Percentiles rank a stretch among this genome's conserved stretches.
These are phyloP conservation scores for Penicillium sp. DNA, from an alignment of 2,329 filamentous ascomycete species.

Conservation along the genomic window DNA sequence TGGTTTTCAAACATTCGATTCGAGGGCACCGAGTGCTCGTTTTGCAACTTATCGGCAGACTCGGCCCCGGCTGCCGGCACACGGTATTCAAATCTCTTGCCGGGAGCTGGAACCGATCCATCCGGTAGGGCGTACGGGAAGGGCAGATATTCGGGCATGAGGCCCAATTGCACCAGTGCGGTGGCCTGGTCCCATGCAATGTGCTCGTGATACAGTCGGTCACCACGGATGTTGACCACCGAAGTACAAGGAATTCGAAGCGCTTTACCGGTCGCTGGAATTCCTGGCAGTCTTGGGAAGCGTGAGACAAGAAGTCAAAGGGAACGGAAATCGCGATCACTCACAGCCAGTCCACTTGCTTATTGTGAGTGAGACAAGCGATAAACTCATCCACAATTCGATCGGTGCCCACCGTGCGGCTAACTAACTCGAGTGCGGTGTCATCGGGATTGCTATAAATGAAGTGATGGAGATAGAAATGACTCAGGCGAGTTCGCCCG, in stretches of 20 bases:
- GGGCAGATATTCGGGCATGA: slow-evolving; percentile 63
- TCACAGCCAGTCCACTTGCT: slow-evolving; percentile 67
- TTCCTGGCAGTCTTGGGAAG: slow-evolving; percentile 51
- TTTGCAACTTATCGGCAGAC: slow-evolving; percentile 51
- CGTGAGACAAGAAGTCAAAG: not conserved
- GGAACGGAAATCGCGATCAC: slow-evolving; percentile 24
- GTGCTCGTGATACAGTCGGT: slow-evolving; percentile 68
- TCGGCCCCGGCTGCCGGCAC: slow-evolving; percentile 62
- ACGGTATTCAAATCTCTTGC: slow-evolving; percentile 55
- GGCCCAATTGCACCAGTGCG: slow-evolving; percentile 59
- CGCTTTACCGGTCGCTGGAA: slow-evolving; percentile 56
- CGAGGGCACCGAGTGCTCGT: slow-evolving; percentile 50
- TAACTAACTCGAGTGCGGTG: slow-evolving; percentile 66
- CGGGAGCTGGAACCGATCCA: slow-evolving; percentile 34
- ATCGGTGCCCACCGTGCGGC: slow-evolving; percentile 69
- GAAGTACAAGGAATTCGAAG: slow-evolving; percentile 63
- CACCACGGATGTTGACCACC: slow-evolving; percentile 66
- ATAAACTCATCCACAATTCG: slow-evolving; percentile 71
- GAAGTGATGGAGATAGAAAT: slow-evolving; percentile 72
- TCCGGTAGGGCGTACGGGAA: slow-evolving; percentile 57
- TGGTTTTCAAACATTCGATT: slow-evolving; percentile 57
- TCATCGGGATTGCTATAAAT: slow-evolving; percentile 71
- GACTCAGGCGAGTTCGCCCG: slow-evolving; percentile 60
- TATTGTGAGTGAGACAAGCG: slow-evolving; percentile 62
- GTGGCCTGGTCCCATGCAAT: slow-evolving; percentile 69